Evolutionary conservation across 2,329 filamentous ascomycete genomes (phyloP).

Genomic region (Exophiala xenobiotica): DNA sequence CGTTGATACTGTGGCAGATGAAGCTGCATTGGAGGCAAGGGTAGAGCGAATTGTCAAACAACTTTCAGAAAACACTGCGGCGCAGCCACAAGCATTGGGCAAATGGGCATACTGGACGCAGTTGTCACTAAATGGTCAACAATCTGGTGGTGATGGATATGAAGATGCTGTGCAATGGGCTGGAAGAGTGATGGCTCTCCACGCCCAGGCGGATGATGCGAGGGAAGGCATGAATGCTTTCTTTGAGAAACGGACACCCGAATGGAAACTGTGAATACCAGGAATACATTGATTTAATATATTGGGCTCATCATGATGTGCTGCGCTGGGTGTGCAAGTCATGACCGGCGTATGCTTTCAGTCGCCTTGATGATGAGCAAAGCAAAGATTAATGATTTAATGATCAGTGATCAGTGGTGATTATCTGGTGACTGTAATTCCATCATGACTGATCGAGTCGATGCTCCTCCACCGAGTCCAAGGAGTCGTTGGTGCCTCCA

Average conservation of each 20-base stretch:
- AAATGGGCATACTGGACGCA: slow-evolving; percentile 32
- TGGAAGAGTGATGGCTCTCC: slow-evolving; percentile 29
- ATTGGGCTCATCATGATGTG: too few species aligned
- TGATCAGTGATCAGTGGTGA: not conserved
- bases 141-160: slow-evolving; percentile 27
- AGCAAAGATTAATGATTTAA: not conserved
- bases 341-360: too few species aligned
- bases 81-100: slow-evolving; percentile 28
- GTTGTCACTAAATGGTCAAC: slow-evolving; percentile 15
- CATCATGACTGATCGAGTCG: not conserved
- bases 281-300: not conserved
- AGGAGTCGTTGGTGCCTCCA: too few species aligned
- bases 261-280: slow-evolving; percentile 25
- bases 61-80: slow-evolving; percentile 22
- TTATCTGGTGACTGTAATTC: not conserved
- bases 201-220: slow-evolving; percentile 27
- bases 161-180: slow-evolving; percentile 30
- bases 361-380: too few species aligned
- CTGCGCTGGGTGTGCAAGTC: too few species aligned
- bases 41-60: slow-evolving; percentile 22
- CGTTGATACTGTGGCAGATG: slow-evolving; percentile 26
- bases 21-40: slow-evolving; percentile 24
- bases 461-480: too few species aligned
- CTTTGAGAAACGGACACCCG: slow-evolving; percentile 26
- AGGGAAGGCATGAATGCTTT: slow-evolving; percentile 27